Percentiles rank a stretch among this genome's conserved stretches.
phyloP scores from a whole-genome alignment of 2,329 filamentous ascomycete species.

The Penicillium sp. region DNA sequence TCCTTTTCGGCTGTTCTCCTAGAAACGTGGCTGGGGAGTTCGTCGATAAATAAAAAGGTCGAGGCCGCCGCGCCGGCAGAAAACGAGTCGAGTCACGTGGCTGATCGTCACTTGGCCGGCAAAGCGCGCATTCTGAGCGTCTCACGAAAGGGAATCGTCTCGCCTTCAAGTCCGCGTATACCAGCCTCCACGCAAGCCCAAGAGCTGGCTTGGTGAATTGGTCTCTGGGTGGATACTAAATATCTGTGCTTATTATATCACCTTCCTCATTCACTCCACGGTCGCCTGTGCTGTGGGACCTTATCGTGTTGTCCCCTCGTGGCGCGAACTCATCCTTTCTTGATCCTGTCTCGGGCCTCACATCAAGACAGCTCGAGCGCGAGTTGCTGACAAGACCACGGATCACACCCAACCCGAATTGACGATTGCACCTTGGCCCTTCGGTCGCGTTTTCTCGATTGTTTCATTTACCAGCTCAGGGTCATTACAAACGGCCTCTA shows the following conservation, averaged over 20 bases:
- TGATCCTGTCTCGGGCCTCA: slow-evolving; percentile 23
- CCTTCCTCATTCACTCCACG: slow-evolving; percentile 7
- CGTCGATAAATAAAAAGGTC: slow-evolving; percentile 1
- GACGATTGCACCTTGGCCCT: slow-evolving; percentile 5
- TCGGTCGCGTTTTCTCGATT: slow-evolving; percentile 14
- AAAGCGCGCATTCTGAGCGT: slow-evolving; percentile 30
- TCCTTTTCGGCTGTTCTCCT: too few relatives aligned
- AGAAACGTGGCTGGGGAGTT: too few relatives aligned
- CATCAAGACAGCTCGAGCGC: slow-evolving; percentile 29
- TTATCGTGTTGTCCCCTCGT: slow-evolving; percentile 22
- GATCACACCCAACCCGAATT: slow-evolving; percentile 19
- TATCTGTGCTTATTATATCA: background rate
- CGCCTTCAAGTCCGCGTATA: slow-evolving; percentile 11
- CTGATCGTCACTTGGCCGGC: slow-evolving; percentile 32
- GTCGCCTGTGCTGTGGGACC: background rate
- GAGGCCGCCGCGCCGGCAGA: slow-evolving; percentile 21
- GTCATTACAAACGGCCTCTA: slow-evolving; percentile 6
- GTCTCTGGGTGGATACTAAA: slow-evolving; percentile 1
- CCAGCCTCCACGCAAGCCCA: slow-evolving; percentile 5
- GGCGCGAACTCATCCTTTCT: slow-evolving; percentile 29
- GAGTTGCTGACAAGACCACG: slow-evolving; percentile 23
- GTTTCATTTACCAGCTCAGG: slow-evolving; percentile 6
- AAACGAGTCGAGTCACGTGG: slow-evolving; percentile 34
- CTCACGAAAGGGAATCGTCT: slow-evolving; percentile 25
- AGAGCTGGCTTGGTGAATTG: slow-evolving; percentile 9